A percentile compares a stretch with the other conserved stretches of the same genome.
These are phyloP conservation scores for Epichloe baconii DNA, from an alignment of 2,329 filamentous ascomycete genomes.

Conservation along the genomic window DNA sequence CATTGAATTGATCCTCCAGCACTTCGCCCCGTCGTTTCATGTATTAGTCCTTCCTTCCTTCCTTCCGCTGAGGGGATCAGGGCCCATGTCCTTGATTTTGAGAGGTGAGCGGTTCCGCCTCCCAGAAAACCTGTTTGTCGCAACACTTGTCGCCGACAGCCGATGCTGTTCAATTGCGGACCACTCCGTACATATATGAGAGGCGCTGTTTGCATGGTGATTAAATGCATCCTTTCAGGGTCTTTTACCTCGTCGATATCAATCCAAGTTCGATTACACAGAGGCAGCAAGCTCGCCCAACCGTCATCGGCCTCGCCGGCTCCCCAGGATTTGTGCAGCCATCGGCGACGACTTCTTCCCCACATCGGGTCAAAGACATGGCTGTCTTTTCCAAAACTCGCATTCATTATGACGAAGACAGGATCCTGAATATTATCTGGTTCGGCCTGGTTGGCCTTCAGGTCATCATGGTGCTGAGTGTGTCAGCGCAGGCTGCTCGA, in stretches of 20 bases:
- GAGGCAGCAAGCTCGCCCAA: background rate
- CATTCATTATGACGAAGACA: conserved; percentile 18
- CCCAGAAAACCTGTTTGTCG: background rate
- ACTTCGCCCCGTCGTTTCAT: background rate
- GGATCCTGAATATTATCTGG: conserved; percentile 33
- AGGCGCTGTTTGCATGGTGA: too few species aligned
- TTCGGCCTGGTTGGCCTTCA: conserved; percentile 33
- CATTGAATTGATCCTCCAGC: background rate
- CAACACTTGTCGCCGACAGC: background rate
- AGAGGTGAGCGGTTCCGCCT: background rate
- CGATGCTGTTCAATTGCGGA: too few species aligned
- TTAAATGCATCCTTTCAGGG: background rate
- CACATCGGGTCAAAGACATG: conserved; percentile 4
- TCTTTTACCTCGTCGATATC: background rate
- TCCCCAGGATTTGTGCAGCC: background rate
- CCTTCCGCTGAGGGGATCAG: background rate
- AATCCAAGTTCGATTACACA: too few species aligned
- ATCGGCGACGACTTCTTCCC: background rate
- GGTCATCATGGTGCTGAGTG: conserved; percentile 29
- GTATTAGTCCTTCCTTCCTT: too few species aligned
- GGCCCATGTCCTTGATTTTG: background rate
- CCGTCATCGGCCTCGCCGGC: background rate
- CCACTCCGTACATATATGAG: too few species aligned
- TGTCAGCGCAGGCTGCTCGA: conserved; percentile 17
- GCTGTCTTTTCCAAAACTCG: conserved; percentile 14